Percentiles rank a stretch among this genome's conserved stretches.
Conservation (phyloP, 2,329 filamentous ascomycete genomes). For the Rutstroemia sp. region DNA sequence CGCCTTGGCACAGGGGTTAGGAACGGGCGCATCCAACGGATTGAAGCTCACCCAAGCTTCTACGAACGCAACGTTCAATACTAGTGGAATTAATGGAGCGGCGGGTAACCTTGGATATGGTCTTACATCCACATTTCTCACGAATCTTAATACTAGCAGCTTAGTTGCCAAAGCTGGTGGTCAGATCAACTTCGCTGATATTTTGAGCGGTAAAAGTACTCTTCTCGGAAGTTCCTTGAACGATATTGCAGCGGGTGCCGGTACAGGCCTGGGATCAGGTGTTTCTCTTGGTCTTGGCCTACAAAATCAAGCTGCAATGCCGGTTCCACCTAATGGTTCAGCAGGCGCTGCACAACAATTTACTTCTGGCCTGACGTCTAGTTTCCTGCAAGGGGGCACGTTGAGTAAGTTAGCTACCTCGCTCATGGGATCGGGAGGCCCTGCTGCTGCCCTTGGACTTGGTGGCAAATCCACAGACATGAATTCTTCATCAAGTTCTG, state of each 20-base stretch:
- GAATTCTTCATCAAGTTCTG: constrained; percentile 19
- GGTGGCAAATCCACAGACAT: constrained; percentile 11
- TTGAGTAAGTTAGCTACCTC: constrained; percentile 19
- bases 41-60: constrained; percentile 6
- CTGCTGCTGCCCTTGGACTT: background rate
- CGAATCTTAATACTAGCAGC: background rate
- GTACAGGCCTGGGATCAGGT: background rate
- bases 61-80: background rate
- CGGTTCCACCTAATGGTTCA: background rate
- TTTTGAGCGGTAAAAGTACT: background rate
- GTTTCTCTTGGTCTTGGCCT: background rate
- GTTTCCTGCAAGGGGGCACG: constrained; percentile 31
- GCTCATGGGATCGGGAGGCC: background rate
- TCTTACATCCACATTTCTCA: constrained; percentile 4
- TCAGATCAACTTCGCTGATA: background rate
- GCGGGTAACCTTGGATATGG: constrained; percentile 12
- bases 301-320: background rate
- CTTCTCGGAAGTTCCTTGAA: background rate
- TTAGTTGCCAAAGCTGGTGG: background rate
- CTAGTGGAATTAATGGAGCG: constrained; percentile 10
- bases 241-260: background rate
- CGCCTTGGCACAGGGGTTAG: constrained; percentile 10
- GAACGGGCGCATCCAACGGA: constrained; percentile 10
- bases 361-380: constrained; percentile 27
- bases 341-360: constrained; percentile 10